phyloP scores from a whole-genome alignment of 2,329 filamentous ascomycete genomes.

The Penicillium oxalicum region DNA sequence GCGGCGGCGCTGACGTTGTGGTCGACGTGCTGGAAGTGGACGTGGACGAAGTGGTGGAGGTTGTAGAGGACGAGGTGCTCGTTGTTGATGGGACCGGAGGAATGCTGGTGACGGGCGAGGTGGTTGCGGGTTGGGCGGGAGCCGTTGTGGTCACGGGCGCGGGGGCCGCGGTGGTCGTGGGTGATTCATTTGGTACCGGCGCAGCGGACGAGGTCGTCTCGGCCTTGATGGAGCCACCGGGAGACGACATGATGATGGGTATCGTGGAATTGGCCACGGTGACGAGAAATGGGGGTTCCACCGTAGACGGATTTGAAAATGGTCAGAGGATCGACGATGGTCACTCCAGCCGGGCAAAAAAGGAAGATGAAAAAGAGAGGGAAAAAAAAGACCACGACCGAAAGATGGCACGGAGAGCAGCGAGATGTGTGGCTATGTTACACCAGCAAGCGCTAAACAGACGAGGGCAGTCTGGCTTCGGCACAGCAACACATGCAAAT shows the following conservation, averaged over 20 bases:
- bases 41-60: conserved; percentile 6
- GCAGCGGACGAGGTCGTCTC: neutral
- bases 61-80: conserved; percentile 7
- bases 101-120: too few species aligned
- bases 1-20: conserved; percentile 9
- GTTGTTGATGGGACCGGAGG: conserved; percentile 1
- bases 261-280: conserved; percentile 1
- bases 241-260: neutral
- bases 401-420: too few species aligned
- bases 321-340: too few species aligned
- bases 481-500: too few species aligned
- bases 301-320: neutral
- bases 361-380: too few species aligned
- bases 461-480: too few species aligned
- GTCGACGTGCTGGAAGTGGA: conserved; percentile 11
- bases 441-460: too few species aligned
- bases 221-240: neutral
- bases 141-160: conserved; percentile 1
- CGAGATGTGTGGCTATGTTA: too few species aligned
- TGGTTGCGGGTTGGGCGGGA: too few species aligned
- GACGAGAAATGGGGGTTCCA: neutral
- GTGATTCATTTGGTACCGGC: too few species aligned
- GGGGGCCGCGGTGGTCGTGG: neutral
- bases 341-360: too few species aligned
- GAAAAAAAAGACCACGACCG: too few species aligned